Base-by-base conservation (phyloP, 148 eudicot genomes). In the Persicaria maculosa region DNA sequence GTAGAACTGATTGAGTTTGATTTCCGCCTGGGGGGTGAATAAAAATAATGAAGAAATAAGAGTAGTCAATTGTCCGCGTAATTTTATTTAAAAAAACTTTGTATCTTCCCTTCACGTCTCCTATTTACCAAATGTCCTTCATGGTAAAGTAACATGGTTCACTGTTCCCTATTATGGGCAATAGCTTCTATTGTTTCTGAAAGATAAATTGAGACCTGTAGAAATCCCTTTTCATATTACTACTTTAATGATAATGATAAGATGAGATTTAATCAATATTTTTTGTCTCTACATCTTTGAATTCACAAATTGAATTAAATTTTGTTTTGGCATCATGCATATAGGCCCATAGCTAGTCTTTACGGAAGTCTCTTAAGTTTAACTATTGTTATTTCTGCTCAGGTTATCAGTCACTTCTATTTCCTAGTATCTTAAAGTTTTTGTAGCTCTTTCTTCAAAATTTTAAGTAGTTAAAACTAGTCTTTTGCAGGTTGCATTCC, bases 401-500 rank as follows among this genome's bases (percentile, higher is more conserved):
- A 59, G 43, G 36, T 59, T 22, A 59, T 59, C 67, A 59, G 10
- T 25, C 43, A 25, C 15, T 1, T 22, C 15, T 10, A 22, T 10
- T 15, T 59, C 6, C 67, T 9, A 20, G 65, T 20, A n/a, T 25
- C 9, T 19, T 1, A 17, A 3, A 8, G 8, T 57, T 5, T 19
- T 19, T 17, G 25, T 57, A 17, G 62, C 62, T 57, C 25, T 17
- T 59, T 9, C 43, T 22, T 59, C 43, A 59, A 25, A 59, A 9
- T 59, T 22, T 22, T 25, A 58, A 40, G 64, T 20, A 59, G 11
- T 25, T 59, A 59, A 59, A 58, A 22, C 10, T 25, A 59, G 43
- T 59, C 15, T 57, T 73, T 57, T 79, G 58, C 85, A 96, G 99
- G 90, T 96, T 44, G 91, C 97, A 71, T 96, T 96, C 81, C 99